These are phyloP conservation scores for Pogostemon cablin DNA, from an alignment of 257 asterid genomes.

Conservation along the genomic window DNA sequence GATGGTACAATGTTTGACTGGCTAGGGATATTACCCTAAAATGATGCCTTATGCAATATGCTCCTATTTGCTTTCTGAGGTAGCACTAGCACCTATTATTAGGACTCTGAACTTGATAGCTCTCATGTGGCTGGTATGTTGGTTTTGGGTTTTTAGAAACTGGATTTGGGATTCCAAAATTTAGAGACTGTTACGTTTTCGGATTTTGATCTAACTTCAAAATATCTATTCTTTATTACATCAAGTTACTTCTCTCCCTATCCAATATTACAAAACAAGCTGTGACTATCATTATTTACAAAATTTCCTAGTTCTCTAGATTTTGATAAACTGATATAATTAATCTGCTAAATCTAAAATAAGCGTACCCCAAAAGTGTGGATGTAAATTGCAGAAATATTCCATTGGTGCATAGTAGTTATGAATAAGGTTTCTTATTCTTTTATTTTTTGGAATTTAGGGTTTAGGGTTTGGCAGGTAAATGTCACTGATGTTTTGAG, in stretches of 20 bases:
- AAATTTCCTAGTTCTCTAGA: too few relatives aligned
- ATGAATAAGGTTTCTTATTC: neutral
- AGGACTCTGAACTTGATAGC: slow-evolving; percentile 12
- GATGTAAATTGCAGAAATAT: slow-evolving; percentile 4
- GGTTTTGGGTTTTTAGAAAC: too few relatives aligned
- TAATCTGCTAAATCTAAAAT: too few relatives aligned
- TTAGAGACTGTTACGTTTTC: too few relatives aligned
- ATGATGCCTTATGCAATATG: slow-evolving; percentile 3
- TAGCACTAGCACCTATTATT: neutral
- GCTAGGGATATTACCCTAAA: neutral
- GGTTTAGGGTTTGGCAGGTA: slow-evolving; percentile 16
- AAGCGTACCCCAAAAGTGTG: neutral
- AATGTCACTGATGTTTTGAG: slow-evolving; percentile 19
- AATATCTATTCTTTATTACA: too few relatives aligned
- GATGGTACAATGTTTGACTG: slow-evolving; percentile 10
- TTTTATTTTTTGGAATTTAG: slow-evolving; percentile 11
- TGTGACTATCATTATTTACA: too few relatives aligned
- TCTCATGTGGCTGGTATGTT: neutral
- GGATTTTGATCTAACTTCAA: too few relatives aligned
- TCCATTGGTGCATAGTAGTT: slow-evolving; percentile 13
- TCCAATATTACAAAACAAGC: too few relatives aligned
- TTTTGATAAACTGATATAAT: too few relatives aligned
- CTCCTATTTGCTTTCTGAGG: neutral
- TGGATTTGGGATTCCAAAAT: too few relatives aligned
- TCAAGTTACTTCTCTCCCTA: too few relatives aligned